These are phyloP conservation scores for Mucuna pruriens DNA, from an alignment of 306 rosid species.

Conservation along the genomic window DNA sequence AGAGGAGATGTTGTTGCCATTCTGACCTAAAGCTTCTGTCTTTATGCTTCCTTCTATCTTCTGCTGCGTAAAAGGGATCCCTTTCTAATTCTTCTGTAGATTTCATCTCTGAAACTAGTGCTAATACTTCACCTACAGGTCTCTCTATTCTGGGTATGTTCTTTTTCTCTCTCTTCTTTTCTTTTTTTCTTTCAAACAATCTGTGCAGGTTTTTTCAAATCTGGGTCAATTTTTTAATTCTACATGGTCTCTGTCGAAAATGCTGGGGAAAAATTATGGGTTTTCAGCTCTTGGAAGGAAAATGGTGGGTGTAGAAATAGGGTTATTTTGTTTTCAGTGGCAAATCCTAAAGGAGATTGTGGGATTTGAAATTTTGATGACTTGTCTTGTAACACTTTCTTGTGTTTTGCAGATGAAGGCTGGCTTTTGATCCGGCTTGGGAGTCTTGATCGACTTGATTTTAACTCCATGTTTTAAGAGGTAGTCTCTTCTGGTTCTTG, in stretches of 20 bases:
- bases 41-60: conserved; percentile 39
- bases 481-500: conserved; percentile 35
- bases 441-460: conserved; percentile 38
- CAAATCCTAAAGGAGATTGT: conserved; percentile 24
- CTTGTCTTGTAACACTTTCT: conserved; percentile 28
- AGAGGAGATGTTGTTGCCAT: conserved; percentile 37
- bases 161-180: neutral
- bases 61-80: conserved; percentile 12
- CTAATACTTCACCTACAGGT: conserved; percentile 48
- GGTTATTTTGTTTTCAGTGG: conserved; percentile 1
- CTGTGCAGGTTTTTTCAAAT: conserved; percentile 32
- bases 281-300: conserved; percentile 25
- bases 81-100: conserved; percentile 26
- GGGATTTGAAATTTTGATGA: conserved; percentile 27
- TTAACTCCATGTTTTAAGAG: conserved; percentile 27
- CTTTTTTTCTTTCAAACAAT: neutral
- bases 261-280: neutral
- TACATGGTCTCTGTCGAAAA: conserved; percentile 31
- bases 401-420: conserved; percentile 44
- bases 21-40: conserved; percentile 53
- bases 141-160: conserved; percentile 45
- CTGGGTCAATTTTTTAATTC: neutral
- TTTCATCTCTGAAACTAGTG: conserved; percentile 35
- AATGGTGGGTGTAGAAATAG: neutral
- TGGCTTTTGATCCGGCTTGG: conserved; percentile 44